Evolutionary conservation across 2,329 filamentous ascomycete genomes (phyloP).

Genomic region (Ophiobolus disseminans): DNA sequence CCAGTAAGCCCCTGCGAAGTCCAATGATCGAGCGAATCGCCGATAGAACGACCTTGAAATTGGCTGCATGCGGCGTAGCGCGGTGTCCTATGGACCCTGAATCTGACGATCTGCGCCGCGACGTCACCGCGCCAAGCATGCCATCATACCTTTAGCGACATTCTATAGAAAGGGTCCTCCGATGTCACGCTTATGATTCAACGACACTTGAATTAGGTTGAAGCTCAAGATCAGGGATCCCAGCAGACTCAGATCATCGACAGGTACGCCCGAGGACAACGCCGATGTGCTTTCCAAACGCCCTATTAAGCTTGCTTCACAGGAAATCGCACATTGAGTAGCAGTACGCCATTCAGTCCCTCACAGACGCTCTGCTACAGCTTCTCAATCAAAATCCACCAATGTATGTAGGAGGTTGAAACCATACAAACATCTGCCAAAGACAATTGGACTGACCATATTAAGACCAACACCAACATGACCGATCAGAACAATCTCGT

Average conservation of each 20-base stretch:
- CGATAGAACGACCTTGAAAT: constrained; percentile 18
- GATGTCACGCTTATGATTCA: constrained; percentile 6
- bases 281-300: background rate
- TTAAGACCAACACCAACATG: constrained; percentile 12
- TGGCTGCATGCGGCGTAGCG: constrained; percentile 9
- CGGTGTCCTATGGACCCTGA: constrained; percentile 24
- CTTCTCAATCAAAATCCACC: background rate
- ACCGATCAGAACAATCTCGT: constrained; percentile 26
- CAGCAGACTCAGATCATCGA: too few species aligned
- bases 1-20: background rate
- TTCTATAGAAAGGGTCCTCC: constrained; percentile 14
- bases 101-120: constrained; percentile 9
- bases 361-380: background rate
- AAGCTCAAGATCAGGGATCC: background rate
- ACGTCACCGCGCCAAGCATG: constrained; percentile 39
- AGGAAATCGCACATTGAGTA: background rate
- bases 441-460: too few species aligned
- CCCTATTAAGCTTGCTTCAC: background rate
- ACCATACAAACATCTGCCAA: too few species aligned
- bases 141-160: constrained; percentile 24
- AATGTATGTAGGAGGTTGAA: too few species aligned
- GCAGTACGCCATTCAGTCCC: background rate
- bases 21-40: constrained; percentile 20
- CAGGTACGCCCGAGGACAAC: background rate
- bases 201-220: background rate